phyloP scores from a whole-genome alignment of 2,329 filamentous ascomycete genomes.

The Nigrograna mackinnonii region DNA sequence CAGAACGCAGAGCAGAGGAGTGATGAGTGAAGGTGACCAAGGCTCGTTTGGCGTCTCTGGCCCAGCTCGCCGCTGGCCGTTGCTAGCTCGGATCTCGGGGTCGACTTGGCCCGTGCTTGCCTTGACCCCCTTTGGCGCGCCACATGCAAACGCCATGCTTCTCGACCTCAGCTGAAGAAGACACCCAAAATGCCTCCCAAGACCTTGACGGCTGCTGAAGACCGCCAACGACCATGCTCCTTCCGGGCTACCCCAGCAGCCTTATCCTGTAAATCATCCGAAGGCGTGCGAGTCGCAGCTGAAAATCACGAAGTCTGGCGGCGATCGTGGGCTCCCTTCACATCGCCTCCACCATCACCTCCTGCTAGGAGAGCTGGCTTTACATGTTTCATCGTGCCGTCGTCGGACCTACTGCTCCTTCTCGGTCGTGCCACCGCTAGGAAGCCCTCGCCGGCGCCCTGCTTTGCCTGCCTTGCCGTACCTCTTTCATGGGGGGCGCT shows the following conservation, averaged over 20 bases:
- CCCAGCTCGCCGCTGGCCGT: constrained; percentile 6
- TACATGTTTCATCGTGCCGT: constrained; percentile 20
- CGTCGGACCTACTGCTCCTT: constrained; percentile 1
- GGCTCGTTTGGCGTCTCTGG: too few species aligned
- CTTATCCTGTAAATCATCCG: constrained; percentile 34
- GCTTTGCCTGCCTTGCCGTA: constrained; percentile 6
- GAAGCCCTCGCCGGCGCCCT: constrained; percentile 8
- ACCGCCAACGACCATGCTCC: constrained; percentile 12
- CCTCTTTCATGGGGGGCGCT: constrained; percentile 15
- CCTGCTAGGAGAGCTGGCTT: constrained; percentile 16
- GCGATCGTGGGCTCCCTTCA: constrained; percentile 29
- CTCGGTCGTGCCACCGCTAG: constrained; percentile 5
- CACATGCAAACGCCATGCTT: constrained; percentile 34
- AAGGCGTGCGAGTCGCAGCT: constrained; percentile 37
- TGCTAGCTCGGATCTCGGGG: constrained; percentile 19
- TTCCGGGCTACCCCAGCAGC: constrained; percentile 29
- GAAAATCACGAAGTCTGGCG: constrained; percentile 31
- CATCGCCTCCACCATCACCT: constrained; percentile 16
- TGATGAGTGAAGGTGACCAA: too few species aligned
- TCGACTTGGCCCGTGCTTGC: constrained; percentile 13
- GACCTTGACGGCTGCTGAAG: constrained; percentile 19
- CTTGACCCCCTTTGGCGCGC: constrained; percentile 15
- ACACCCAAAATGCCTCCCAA: constrained; percentile 21
- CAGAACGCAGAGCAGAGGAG: not conserved
- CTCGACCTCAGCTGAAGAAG: constrained; percentile 34